These are phyloP conservation scores for Saccharomycopsis oosterbeekiorum DNA, from an alignment of 805 yeast genomes.

Conservation along the genomic window DNA sequence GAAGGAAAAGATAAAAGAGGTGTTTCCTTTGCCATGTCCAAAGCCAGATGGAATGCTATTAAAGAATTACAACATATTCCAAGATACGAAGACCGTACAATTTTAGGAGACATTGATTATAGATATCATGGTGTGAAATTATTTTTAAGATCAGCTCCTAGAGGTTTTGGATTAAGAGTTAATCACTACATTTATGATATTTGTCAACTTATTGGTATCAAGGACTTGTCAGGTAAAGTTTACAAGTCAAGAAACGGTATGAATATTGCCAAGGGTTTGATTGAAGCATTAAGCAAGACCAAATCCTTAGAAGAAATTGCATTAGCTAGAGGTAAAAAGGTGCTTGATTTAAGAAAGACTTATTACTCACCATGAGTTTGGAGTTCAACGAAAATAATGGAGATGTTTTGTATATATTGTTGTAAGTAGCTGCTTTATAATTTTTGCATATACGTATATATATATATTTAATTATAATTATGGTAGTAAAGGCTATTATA, in stretches of 20 bases:
- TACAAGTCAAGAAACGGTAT: constrained; percentile 88
- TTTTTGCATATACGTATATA: not conserved
- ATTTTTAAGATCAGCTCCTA: constrained; percentile 75
- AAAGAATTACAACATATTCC: constrained; percentile 75
- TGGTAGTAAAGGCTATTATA: not conserved
- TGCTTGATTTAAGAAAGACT: constrained; percentile 83
- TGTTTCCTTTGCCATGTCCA: constrained; percentile 60
- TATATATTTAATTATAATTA: not conserved
- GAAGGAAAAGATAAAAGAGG: constrained; percentile 85
- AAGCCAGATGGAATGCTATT: constrained; percentile 91
- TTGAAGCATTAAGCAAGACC: constrained; percentile 78
- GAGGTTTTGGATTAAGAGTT: constrained; percentile 89
- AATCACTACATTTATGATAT: constrained; percentile 85
- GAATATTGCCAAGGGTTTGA: constrained; percentile 85
- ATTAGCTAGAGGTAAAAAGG: constrained; percentile 84
- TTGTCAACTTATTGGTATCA: constrained; percentile 88
- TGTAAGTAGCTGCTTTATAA: not conserved
- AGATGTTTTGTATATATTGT: not conserved
- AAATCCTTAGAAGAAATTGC: constrained; percentile 82
- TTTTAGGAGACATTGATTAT: constrained; percentile 71
- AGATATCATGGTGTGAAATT: constrained; percentile 83
- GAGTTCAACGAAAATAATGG: no score
- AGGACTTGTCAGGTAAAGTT: constrained; percentile 85
- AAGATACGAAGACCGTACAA: constrained; percentile 84
- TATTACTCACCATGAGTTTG: constrained; percentile 49